phyloP scores from a whole-genome alignment of 129 eudicot genomes.

The Daucus carota region DH1_v3.0 NC_030381.2:31114501-31115000 shows the following conservation, averaged over 20 bases:
- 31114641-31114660: background rate
- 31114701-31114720: background rate
- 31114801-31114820: constrained; percentile 75
- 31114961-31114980: background rate
- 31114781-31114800: constrained; percentile 96
- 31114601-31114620: background rate
- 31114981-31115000: background rate
- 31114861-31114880: constrained; percentile 78
- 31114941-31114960: too few species aligned
- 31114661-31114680: background rate
- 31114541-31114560: constrained; percentile 71
- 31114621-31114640: background rate
- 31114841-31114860: constrained; percentile 75
- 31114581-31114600: background rate
- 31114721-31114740: constrained; percentile 17
- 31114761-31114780: constrained; percentile 83
- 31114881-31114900: constrained; percentile 80
- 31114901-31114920: constrained; percentile 99
- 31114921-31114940: constrained; percentile 98
- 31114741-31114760: constrained; percentile 33
- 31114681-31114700: too few species aligned
- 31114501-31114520: constrained; percentile 89
- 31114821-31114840: constrained; percentile 83
- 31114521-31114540: constrained; percentile 90
- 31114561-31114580: constrained; percentile 68